A percentile compares a stretch with the other conserved stretches of the same genome.
Conservation (phyloP, 352 stramenopile species). For the Globisporangium mamillatum region DNA sequence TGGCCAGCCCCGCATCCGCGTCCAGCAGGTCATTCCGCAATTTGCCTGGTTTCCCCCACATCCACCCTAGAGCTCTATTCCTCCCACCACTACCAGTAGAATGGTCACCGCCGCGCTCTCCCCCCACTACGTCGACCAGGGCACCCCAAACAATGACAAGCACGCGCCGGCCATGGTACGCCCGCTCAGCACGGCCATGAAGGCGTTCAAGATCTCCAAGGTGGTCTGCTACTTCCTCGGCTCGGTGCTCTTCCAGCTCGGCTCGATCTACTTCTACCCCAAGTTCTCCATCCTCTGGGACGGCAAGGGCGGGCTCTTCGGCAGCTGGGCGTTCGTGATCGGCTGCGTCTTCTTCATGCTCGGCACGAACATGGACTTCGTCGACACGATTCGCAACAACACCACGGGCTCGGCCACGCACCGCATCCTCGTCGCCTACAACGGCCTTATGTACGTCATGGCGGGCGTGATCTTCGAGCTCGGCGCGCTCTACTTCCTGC, state of each 20-base stretch:
- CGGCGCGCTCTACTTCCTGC: constrained; percentile 78
- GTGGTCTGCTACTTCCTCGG: constrained; percentile 57
- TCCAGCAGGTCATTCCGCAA: constrained; percentile 13
- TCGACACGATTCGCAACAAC: constrained; percentile 58
- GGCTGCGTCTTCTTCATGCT: constrained; percentile 69
- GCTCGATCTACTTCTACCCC: constrained; percentile 82
- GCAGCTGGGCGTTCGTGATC: constrained; percentile 65
- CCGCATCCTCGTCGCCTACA: constrained; percentile 61
- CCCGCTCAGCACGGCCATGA: constrained; percentile 31
- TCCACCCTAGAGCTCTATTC: neutral
- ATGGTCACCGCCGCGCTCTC: constrained; percentile 20
- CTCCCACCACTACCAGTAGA: neutral
- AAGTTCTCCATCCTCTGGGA: constrained; percentile 62
- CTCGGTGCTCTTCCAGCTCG: constrained; percentile 68
- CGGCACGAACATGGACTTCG: constrained; percentile 71
- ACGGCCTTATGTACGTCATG: constrained; percentile 59
- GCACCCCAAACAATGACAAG: constrained; percentile 25
- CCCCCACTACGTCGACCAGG: constrained; percentile 26
- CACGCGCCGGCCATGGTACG: constrained; percentile 10
- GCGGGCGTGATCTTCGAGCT: constrained; percentile 72
- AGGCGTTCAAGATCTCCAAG: constrained; percentile 49
- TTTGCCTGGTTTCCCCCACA: constrained; percentile 10
- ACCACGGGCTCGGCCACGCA: constrained; percentile 48
- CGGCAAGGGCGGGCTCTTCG: constrained; percentile 59
- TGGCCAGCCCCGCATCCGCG: neutral